phyloP scores from a whole-genome alignment of 306 rosid species.

The Castanea sativa region DNA sequence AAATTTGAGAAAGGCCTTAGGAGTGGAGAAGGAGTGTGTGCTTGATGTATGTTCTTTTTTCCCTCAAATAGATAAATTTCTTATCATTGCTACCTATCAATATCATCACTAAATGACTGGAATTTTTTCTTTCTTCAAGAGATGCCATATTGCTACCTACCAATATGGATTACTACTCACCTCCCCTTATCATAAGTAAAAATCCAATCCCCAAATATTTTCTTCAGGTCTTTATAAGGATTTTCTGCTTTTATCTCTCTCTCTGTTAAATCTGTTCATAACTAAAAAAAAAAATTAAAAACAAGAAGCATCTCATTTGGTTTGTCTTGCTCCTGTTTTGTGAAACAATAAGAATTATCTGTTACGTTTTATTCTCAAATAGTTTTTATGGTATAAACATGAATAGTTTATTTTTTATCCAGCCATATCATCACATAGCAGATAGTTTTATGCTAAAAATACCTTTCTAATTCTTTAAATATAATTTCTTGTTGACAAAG shows the following conservation, averaged over 20 bases:
- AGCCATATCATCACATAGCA: not conserved
- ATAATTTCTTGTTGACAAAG: not conserved
- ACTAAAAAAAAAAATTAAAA: not conserved
- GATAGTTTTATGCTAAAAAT: not conserved
- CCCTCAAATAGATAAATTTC: not conserved
- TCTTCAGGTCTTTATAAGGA: not conserved
- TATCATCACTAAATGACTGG: not conserved
- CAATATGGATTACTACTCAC: not conserved
- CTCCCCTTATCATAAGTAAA: not conserved
- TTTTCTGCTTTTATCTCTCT: not conserved
- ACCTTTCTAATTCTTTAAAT: not conserved
- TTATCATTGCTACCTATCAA: not conserved
- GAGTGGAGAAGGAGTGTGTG: constrained; percentile 95
- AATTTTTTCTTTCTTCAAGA: no score
- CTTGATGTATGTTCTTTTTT: constrained; percentile 66
- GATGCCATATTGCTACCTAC: no score
- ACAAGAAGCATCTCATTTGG: not conserved
- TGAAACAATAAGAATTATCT: not conserved
- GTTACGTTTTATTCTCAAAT: not conserved
- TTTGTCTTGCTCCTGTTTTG: not conserved
- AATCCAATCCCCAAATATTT: not conserved
- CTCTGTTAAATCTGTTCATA: not conserved
- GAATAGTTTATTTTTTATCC: not conserved
- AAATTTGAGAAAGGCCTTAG: constrained; percentile 82
- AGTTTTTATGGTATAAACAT: not conserved